A percentile compares a stretch with the other conserved stretches of the same genome.
These are phyloP conservation scores for Clonostachys byssicola DNA, from an alignment of 2,329 filamentous ascomycete genomes.

Conservation along the genomic window DNA sequence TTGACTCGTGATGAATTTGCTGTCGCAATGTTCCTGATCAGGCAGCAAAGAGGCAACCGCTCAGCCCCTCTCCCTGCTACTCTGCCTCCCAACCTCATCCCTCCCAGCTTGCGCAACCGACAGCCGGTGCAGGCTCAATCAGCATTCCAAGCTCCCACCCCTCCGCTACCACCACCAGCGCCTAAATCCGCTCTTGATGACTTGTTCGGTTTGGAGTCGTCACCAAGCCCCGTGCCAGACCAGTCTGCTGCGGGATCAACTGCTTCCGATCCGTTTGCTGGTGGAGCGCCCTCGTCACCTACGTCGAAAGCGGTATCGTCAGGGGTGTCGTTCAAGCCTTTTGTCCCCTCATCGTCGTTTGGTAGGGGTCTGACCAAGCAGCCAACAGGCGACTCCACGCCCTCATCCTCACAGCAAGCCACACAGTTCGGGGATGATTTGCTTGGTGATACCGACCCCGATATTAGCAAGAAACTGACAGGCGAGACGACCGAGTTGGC, in stretches of 20 bases:
- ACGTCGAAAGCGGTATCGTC: constrained; percentile 39
- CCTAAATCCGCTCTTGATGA: constrained; percentile 88
- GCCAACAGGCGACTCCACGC: constrained; percentile 60
- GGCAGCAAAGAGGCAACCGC: constrained; percentile 76
- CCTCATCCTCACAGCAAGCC: constrained; percentile 14
- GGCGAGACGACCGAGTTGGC: constrained; percentile 89
- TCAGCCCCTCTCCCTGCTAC: constrained; percentile 62
- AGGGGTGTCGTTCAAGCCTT: constrained; percentile 72
- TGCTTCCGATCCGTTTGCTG: constrained; percentile 59
- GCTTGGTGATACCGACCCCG: constrained; percentile 84
- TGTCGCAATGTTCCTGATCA: constrained; percentile 94
- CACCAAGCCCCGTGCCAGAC: constrained; percentile 17
- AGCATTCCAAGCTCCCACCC: constrained; percentile 44
- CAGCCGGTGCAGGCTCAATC: constrained; percentile 31
- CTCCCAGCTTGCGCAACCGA: constrained; percentile 76
- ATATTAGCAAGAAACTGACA: constrained; percentile 82
- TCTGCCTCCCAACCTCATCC: constrained; percentile 78
- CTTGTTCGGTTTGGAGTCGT: constrained; percentile 84
- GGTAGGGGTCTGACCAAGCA: constrained; percentile 78
- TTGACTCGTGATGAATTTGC: constrained; percentile 89
- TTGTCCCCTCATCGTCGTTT: constrained; percentile 88
- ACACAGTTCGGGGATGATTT: constrained; percentile 66
- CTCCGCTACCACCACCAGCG: constrained; percentile 28
- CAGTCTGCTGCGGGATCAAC: constrained; percentile 71
- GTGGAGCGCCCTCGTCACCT: constrained; percentile 51